phyloP scores from a whole-genome alignment of 139 green algal genomes.

The Haematococcus lacustris region DNA sequence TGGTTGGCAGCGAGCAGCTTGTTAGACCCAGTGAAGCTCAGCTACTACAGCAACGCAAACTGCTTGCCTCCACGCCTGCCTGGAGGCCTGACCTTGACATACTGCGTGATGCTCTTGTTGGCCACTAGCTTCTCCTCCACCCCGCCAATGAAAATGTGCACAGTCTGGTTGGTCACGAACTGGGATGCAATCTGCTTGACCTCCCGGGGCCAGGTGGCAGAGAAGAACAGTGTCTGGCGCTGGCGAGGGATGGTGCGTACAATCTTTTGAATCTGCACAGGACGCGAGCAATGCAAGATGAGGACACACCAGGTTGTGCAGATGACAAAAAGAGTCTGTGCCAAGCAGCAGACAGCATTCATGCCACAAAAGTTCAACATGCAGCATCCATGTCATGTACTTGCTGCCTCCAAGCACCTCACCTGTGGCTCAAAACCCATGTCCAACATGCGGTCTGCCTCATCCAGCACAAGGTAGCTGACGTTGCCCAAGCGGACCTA shows the following conservation, averaged over 20 bases:
- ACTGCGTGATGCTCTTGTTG: constrained; percentile 87
- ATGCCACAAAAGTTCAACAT: too few species aligned
- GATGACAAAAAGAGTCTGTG: too few species aligned
- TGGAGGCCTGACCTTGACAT: constrained; percentile 44
- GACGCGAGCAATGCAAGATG: too few species aligned
- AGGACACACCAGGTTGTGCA: too few species aligned
- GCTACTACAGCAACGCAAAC: too few species aligned
- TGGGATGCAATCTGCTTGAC: constrained; percentile 78
- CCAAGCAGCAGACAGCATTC: too few species aligned
- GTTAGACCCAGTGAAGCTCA: too few species aligned
- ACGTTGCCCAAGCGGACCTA: constrained; percentile 40
- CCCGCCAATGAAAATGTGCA: constrained; percentile 84
- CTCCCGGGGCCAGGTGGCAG: constrained; percentile 83
- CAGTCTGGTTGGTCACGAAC: constrained; percentile 68
- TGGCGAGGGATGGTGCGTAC: constrained; percentile 49
- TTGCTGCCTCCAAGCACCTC: too few species aligned
- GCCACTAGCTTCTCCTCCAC: constrained; percentile 81
- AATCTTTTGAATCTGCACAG: constrained; percentile 90
- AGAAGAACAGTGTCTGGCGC: constrained; percentile 90
- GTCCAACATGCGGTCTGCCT: constrained; percentile 96
- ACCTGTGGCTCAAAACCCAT: constrained; percentile 96
- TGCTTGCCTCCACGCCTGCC: too few species aligned
- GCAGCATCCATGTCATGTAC: too few species aligned
- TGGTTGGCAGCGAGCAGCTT: too few species aligned
- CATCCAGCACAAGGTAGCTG: constrained; percentile 93